Conservation (phyloP, 1,284 basidiomycete genomes). For the Tilletia walkeri region DNA sequence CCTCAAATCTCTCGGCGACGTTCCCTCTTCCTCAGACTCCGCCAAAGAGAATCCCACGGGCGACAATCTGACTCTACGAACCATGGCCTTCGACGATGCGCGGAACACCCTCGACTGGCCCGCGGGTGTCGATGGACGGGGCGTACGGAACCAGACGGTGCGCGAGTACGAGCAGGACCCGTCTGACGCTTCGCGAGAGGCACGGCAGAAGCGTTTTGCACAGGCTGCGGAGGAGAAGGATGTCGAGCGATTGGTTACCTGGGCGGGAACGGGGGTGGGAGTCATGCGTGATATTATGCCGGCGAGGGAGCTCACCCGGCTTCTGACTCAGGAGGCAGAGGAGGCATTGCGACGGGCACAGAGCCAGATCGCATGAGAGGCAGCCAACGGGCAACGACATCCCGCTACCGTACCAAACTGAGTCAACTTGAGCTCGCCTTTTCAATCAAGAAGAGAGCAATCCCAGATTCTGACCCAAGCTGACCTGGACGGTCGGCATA, state of each 20-base stretch:
- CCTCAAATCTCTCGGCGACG: conserved; percentile 21
- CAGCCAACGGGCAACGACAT: too few relatives aligned
- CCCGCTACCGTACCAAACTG: too few relatives aligned
- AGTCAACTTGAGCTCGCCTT: too few relatives aligned
- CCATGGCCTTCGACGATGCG: conserved; percentile 51
- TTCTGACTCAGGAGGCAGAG: conserved; percentile 13
- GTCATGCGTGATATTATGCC: conserved; percentile 35
- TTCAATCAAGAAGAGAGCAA: too few relatives aligned
- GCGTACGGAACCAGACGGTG: conserved; percentile 43
- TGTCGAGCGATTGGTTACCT: conserved; percentile 42
- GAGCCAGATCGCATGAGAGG: conserved; percentile 3
- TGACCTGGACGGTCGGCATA: too few relatives aligned
- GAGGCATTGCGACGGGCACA: not conserved
- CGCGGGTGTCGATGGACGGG: conserved; percentile 46
- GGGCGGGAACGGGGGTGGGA: conserved; percentile 51
- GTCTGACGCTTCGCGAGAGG: not conserved
- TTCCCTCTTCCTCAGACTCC: not conserved
- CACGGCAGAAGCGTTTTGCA: conserved; percentile 13
- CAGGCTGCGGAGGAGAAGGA: conserved; percentile 39
- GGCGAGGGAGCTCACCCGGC: conserved; percentile 32
- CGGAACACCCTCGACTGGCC: conserved; percentile 51
- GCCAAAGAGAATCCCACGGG: conserved; percentile 16
- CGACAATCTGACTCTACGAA: conserved; percentile 36
- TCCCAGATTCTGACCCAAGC: too few relatives aligned
- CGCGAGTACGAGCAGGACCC: conserved; percentile 38